Evolutionary conservation across 2,329 filamentous ascomycete genomes (phyloP).

Genomic region (Dryadomyces quercivorus): DNA sequence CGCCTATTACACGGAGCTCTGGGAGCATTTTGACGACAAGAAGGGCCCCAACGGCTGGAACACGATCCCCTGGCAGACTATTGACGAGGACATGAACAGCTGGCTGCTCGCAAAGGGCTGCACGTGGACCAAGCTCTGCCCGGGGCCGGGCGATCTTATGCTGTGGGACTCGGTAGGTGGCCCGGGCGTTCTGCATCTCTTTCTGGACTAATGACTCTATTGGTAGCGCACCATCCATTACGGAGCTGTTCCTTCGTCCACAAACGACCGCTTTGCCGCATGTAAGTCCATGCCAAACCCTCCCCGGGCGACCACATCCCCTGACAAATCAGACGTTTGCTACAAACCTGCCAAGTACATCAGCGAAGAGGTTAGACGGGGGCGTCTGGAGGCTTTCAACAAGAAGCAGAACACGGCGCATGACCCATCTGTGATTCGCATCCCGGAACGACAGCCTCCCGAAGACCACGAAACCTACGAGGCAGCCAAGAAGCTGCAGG

Average conservation of each 20-base stretch:
- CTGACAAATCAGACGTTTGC: not conserved
- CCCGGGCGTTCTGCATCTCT: not conserved
- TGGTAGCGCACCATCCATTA: conserved; percentile 21
- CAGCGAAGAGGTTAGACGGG: not conserved
- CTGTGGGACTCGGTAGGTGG: conserved; percentile 18
- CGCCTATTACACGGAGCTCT: conserved; percentile 8
- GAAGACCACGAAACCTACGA: not conserved
- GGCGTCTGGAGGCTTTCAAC: not conserved
- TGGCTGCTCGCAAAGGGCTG: conserved; percentile 11
- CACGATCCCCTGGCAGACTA: conserved; percentile 11
- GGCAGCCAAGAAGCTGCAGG: not conserved
- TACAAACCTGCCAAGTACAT: not conserved
- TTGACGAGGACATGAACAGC: conserved; percentile 8
- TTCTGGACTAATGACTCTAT: not conserved
- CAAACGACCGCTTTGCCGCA: not conserved
- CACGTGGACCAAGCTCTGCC: conserved; percentile 16
- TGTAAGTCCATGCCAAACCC: not conserved
- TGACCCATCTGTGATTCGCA: not conserved
- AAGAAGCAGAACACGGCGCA: not conserved
- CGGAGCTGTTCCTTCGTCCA: conserved; percentile 18
- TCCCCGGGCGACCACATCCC: not conserved
- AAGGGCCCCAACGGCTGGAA: conserved; percentile 15
- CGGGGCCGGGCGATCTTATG: conserved; percentile 23
- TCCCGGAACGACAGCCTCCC: not conserved
- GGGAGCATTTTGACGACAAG: conserved; percentile 8